Percentiles rank a stretch among this genome's conserved stretches.
Conservation (phyloP, 495 filamentous ascomycete genomes). For the Cudoniella acicularis region DNA sequence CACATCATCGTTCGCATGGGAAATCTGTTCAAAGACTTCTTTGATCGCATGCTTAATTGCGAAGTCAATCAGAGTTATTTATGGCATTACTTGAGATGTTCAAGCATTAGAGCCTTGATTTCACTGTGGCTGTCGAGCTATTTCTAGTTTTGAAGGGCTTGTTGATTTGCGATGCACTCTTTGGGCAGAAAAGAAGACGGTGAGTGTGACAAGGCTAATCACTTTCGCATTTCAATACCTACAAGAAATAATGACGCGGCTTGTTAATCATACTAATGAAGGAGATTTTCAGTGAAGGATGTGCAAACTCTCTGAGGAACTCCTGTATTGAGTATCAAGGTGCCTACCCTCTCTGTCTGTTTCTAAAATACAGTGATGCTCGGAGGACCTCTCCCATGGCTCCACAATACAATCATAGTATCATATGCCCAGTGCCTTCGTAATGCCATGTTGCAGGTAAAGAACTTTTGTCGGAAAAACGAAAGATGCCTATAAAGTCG, state of each 20-base stretch:
- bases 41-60: not conserved
- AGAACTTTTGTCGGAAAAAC: slow-evolving; percentile 13
- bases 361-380: slow-evolving; percentile 12
- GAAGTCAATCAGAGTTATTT: not conserved
- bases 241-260: too few relatives aligned
- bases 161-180: too few relatives aligned
- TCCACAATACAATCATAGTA: slow-evolving; percentile 3
- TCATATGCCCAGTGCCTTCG: slow-evolving; percentile 15
- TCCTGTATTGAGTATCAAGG: not conserved
- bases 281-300: too few relatives aligned
- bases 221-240: too few relatives aligned
- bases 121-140: too few relatives aligned
- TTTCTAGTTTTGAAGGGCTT: too few relatives aligned
- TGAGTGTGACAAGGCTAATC: too few relatives aligned
- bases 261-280: too few relatives aligned
- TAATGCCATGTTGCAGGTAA: slow-evolving; percentile 9
- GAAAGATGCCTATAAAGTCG: slow-evolving; percentile 8
- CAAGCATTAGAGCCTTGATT: not conserved
- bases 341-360: slow-evolving; percentile 3
- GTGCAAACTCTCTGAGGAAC: not conserved
- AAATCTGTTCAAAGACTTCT: not conserved
- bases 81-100: not conserved
- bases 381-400: slow-evolving; percentile 1
- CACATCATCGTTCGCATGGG: not conserved
- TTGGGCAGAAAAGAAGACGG: too few relatives aligned